phyloP scores from a whole-genome alignment of 768 basidiomycete genomes.

The Chalciporus pseudorubinellus region DNA sequence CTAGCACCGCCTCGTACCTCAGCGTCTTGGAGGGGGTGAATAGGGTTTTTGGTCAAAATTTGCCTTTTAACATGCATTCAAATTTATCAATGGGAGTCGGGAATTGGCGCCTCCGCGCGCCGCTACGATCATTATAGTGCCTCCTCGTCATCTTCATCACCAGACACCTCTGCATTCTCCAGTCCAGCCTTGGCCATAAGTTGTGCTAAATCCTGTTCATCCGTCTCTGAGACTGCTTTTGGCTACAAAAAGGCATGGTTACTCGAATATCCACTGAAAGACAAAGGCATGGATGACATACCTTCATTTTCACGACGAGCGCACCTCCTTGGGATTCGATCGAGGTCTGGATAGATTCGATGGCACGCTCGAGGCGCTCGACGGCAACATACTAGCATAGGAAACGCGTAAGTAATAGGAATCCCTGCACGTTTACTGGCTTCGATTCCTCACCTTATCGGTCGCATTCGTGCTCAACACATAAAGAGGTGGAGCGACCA shows the following conservation, averaged over 20 bases:
- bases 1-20: no score
- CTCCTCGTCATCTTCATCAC: conserved; percentile 86
- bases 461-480: conserved; percentile 95
- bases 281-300: conserved; percentile 21
- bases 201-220: conserved; percentile 95
- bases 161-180: conserved; percentile 95
- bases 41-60: no score
- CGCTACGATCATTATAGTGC: conserved; percentile 23
- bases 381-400: conserved; percentile 71
- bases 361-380: conserved; percentile 89
- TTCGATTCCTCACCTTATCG: conserved; percentile 65
- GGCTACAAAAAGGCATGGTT: conserved; percentile 51
- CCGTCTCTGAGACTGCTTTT: conserved; percentile 95
- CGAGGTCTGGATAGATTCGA: conserved; percentile 81
- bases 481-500: conserved; percentile 95
- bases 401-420: neutral
- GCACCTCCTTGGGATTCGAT: conserved; percentile 86
- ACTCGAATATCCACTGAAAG: neutral
- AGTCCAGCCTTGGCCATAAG: conserved; percentile 93
- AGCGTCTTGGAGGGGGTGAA: no score
- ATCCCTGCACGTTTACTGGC: neutral
- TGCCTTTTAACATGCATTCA: no score
- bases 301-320: conserved; percentile 96
- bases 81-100: no score
- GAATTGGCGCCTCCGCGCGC: no score